Conservation (phyloP, 306 rosid species). For the Vicia sativa region DNA sequence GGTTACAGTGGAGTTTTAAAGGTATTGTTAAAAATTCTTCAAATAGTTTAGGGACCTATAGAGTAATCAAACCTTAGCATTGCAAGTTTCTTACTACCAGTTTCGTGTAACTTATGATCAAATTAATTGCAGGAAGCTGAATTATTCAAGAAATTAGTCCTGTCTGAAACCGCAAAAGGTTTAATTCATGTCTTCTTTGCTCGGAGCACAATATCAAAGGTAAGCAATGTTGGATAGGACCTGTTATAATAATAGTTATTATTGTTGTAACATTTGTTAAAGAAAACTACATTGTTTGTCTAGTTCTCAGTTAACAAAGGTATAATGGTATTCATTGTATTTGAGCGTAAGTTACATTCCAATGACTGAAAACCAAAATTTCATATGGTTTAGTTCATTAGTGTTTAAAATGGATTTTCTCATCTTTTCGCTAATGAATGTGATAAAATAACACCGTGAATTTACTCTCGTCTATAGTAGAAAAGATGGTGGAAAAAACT, state of each 20-base stretch:
- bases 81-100: constrained; percentile 4
- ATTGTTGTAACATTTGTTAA: background rate
- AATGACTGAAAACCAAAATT: constrained; percentile 7
- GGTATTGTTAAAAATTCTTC: constrained; percentile 49
- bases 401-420: constrained; percentile 31
- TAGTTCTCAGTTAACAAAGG: background rate
- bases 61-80: background rate
- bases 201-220: constrained; percentile 88
- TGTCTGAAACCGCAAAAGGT: constrained; percentile 78
- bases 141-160: constrained; percentile 64
- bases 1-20: constrained; percentile 90
- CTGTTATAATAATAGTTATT: background rate
- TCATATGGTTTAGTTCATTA: constrained; percentile 5
- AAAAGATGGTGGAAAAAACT: no score
- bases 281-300: background rate
- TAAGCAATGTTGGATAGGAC: constrained; percentile 42
- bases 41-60: no score
- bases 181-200: constrained; percentile 90
- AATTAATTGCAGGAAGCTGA: constrained; percentile 75
- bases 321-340: background rate
- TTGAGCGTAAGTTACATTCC: background rate
- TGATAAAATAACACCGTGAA: constrained; percentile 12
- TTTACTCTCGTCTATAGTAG: background rate
- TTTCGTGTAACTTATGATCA: constrained; percentile 31
- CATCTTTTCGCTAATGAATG: constrained; percentile 19